Percentiles rank a stretch among this genome's conserved stretches.
These are phyloP conservation scores for Torrubiella hemipterigena DNA, from an alignment of 2,329 filamentous ascomycete genomes.

Conservation along the genomic window DNA sequence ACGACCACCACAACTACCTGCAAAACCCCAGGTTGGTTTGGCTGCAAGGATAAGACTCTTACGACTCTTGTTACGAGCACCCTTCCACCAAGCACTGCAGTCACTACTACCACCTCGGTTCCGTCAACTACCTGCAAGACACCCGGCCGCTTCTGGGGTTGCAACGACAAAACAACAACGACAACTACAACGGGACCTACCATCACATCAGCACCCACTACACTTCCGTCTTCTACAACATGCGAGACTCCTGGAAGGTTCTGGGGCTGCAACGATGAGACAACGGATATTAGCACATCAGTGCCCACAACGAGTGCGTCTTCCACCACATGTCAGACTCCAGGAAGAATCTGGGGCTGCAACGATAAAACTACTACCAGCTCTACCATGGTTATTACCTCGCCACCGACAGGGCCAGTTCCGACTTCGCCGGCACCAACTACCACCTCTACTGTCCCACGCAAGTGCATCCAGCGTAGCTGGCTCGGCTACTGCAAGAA, in stretches of 20 bases:
- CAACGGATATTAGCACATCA: too few relatives aligned
- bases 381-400: constrained; percentile 37
- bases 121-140: constrained; percentile 17
- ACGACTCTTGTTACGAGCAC: too few relatives aligned
- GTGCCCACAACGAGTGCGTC: constrained; percentile 12
- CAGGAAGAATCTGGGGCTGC: constrained; percentile 9
- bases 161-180: constrained; percentile 28
- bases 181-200: constrained; percentile 10
- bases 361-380: constrained; percentile 22
- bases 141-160: constrained; percentile 46
- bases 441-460: constrained; percentile 13
- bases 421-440: constrained; percentile 17
- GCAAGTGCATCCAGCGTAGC: constrained; percentile 21
- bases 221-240: constrained; percentile 1
- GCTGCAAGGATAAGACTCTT: constrained; percentile 40
- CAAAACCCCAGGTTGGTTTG: constrained; percentile 54
- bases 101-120: constrained; percentile 21
- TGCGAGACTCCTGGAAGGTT: constrained; percentile 7
- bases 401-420: constrained; percentile 15
- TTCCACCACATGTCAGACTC: constrained; percentile 3
- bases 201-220: constrained; percentile 4
- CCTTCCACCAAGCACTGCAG: too few relatives aligned
- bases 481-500: constrained; percentile 31
- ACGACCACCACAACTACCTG: constrained; percentile 42
- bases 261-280: constrained; percentile 11